Evolutionary conservation across 164 flowering plant species (phyloP).

Genomic region (Aristolochia fimbriata): DNA sequence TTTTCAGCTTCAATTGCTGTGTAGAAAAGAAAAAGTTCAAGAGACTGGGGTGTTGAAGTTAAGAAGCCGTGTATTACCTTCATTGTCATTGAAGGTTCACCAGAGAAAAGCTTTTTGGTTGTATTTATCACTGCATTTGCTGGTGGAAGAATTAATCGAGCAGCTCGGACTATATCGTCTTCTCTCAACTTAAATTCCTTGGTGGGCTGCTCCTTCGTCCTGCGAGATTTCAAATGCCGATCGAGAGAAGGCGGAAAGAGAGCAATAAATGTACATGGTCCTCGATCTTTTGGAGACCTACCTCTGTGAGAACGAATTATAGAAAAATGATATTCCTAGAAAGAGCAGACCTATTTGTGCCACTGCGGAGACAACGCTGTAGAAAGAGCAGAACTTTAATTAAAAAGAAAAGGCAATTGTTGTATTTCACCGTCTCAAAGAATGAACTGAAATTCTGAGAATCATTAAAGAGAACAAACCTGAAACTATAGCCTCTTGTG

Average conservation of each 20-base stretch:
- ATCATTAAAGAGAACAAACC: slow-evolving; percentile 29
- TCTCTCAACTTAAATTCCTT: slow-evolving; percentile 45
- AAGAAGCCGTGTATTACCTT: slow-evolving; percentile 32
- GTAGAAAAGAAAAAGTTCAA: neutral
- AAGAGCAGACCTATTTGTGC: slow-evolving; percentile 70
- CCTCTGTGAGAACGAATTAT: slow-evolving; percentile 58
- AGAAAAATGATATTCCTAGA: slow-evolving; percentile 60
- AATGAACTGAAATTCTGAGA: neutral
- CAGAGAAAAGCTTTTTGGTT: slow-evolving; percentile 64
- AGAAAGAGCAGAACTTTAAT: slow-evolving; percentile 8
- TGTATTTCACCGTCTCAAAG: neutral
- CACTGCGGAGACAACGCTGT: slow-evolving; percentile 58
- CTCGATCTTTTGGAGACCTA: slow-evolving; percentile 7
- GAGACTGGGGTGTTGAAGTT: neutral
- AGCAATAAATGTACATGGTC: neutral
- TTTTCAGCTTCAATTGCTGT: neutral
- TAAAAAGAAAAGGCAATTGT: too few relatives aligned
- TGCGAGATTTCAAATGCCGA: neutral
- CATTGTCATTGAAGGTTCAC: slow-evolving; percentile 86
- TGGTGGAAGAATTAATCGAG: slow-evolving; percentile 59
- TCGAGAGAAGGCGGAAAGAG: neutral
- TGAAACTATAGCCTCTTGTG: slow-evolving; percentile 48
- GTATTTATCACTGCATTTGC: slow-evolving; percentile 59
- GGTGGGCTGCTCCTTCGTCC: slow-evolving; percentile 14
- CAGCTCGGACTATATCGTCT: slow-evolving; percentile 48